Base-by-base conservation (phyloP, 2,329 filamentous ascomycete genomes). In the Raffaelea albimanens region DNA sequence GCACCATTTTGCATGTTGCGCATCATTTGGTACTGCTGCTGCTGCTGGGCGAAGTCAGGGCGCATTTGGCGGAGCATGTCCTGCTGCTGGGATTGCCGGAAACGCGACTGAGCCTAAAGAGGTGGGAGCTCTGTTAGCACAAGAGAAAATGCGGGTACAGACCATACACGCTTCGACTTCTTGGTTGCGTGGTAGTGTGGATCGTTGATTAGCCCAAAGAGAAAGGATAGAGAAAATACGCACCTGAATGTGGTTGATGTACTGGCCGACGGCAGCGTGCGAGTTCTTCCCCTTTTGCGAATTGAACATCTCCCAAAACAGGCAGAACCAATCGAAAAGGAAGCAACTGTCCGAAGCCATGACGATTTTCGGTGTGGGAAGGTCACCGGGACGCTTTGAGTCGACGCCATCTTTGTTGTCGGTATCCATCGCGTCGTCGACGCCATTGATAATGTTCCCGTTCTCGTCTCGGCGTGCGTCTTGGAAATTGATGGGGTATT, bases 231-330 rank as follows among this genome's bases (percentile, higher is more conserved):
- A 47, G 29, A 56, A 20, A 46, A 64, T 69, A 60, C 25, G 25
- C 78, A 94, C 90, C 76, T 94, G 86, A 53, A 84, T 89, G 60
- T 94, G 86, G 50, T 76, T 69, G 49, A 94, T 79, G 64, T 95
- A 95, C 69, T 86, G 81, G 53, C 76, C 76, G 42, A 87, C 82
- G 50, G 77, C 76, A 22, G 70, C 66, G 60, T 73, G 82, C 48
- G 75, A 75, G 47, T 77, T 78, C 63, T 81, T 83, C 58, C 75
- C 78, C 59, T 87, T 85, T 61, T 91, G 86, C 48, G 88, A 87
- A 60, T 82, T 82, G 66, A 86, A 94, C 57, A 97, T 88, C 59
- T 98, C 93, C 89, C 89, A 97, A 65, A 98, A 98, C 45, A 96
- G 77, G 60, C 83, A 87, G 71, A 94, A 98, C 93, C 93, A 98